phyloP scores from a whole-genome alignment of 2,329 filamentous ascomycete species.

The Fusarium hainanense region DNA sequence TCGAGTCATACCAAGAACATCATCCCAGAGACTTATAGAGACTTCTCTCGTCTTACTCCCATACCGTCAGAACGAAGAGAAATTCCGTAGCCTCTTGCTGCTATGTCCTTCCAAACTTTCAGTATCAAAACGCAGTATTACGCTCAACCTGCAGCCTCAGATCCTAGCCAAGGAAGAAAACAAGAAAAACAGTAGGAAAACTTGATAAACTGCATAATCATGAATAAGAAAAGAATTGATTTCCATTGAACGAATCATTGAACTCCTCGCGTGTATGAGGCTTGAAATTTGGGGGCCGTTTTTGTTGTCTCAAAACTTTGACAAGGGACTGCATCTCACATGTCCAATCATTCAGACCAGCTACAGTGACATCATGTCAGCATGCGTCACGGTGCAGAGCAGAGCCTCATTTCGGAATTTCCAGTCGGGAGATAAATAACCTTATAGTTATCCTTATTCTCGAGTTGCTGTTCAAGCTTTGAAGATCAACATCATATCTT shows the following conservation, averaged over 20 bases:
- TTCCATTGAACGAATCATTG: neutral
- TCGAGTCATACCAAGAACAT: neutral
- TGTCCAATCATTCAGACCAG: neutral
- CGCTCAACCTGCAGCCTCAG: neutral
- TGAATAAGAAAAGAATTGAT: neutral
- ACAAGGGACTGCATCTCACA: neutral
- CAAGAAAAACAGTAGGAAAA: neutral
- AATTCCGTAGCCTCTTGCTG: no score
- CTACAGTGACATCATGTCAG: neutral
- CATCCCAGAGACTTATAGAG: neutral
- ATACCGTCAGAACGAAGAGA: neutral
- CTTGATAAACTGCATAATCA: neutral
- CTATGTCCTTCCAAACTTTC: neutral
- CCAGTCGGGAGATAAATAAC: neutral
- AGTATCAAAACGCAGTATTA: neutral
- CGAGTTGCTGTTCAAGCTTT: neutral
- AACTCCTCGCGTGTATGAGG: neutral
- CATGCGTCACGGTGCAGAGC: neutral
- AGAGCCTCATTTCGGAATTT: neutral
- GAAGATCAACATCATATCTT: fast-evolving
- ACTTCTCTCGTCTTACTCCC: neutral
- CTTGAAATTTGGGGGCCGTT: conserved; percentile 4
- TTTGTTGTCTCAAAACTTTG: neutral
- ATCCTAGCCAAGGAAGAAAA: neutral
- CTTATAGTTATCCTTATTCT: neutral